A percentile compares a stretch with the other conserved stretches of the same genome.
Conservation (phyloP, 176 grass and related monocot genomes). For the Rhynchospora tenuis region DNA sequence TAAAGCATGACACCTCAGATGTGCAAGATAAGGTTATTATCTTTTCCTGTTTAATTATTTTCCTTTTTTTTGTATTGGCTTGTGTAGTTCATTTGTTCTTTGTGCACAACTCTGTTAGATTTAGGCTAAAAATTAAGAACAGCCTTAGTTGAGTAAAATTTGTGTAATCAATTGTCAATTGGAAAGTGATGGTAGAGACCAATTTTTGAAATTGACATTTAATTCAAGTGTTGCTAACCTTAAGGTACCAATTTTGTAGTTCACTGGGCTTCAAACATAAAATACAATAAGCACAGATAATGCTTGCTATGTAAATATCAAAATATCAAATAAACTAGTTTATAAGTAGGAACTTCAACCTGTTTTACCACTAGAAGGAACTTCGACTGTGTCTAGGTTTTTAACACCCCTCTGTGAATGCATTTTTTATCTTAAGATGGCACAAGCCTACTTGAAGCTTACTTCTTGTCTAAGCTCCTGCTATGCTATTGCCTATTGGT, state of each 20-base stretch:
- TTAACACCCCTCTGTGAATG: not conserved
- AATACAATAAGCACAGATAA: not conserved
- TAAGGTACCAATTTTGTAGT: not conserved
- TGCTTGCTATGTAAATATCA: not conserved
- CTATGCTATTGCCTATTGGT: not conserved
- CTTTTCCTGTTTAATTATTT: not conserved
- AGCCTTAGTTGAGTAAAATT: not conserved
- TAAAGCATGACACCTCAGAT: constrained; percentile 20
- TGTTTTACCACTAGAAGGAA: not conserved
- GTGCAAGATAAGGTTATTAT: constrained; percentile 37
- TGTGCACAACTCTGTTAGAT: not conserved
- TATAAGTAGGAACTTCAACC: not conserved
- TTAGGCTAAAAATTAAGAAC: not conserved
- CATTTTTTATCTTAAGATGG: not conserved
- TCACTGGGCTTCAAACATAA: not conserved
- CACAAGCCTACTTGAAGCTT: not conserved
- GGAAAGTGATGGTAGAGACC: not conserved
- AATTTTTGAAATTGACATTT: not conserved
- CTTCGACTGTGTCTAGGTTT: not conserved
- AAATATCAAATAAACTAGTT: not conserved
- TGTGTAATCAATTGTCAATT: not conserved
- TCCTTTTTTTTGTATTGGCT: not conserved
- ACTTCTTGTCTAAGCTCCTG: not conserved
- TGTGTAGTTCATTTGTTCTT: not conserved
- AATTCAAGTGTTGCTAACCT: not conserved